A percentile compares a stretch with the other conserved stretches of the same genome.
phyloP scores from a whole-genome alignment of 345 rosid genomes.

The Gossypium longicalyx region DNA sequence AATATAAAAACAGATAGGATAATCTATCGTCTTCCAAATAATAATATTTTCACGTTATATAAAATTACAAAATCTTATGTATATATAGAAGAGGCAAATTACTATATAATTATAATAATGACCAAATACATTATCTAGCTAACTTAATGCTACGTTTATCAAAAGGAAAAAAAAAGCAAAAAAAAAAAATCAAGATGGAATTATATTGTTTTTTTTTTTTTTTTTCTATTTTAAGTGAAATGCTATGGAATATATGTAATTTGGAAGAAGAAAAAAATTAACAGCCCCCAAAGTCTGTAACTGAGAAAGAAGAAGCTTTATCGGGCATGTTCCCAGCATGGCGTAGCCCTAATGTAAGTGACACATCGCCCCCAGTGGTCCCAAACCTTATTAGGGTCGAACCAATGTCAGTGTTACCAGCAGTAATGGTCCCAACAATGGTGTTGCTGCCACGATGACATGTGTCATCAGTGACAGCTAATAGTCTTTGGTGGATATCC shows the following conservation, averaged over 20 bases:
- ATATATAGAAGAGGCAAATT: too few species aligned
- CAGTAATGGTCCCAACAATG: conserved; percentile 35
- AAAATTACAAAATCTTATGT: too few species aligned
- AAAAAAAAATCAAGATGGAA: conserved; percentile 8
- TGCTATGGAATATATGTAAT: conserved; percentile 10
- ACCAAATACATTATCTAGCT: conserved; percentile 24
- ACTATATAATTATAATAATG: conserved; percentile 25
- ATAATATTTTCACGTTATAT: too few species aligned
- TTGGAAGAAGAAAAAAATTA: conserved; percentile 20
- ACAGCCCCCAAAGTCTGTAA: conserved; percentile 69
- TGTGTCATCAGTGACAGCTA: conserved; percentile 26
- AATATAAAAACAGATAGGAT: too few species aligned
- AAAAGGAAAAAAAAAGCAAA: neutral
- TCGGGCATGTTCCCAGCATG: conserved; percentile 80
- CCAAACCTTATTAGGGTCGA: conserved; percentile 67
- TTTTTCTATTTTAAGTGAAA: conserved; percentile 11
- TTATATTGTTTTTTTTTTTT: neutral
- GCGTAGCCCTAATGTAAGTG: conserved; percentile 92
- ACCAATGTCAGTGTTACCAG: conserved; percentile 36
- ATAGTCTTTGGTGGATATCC: conserved; percentile 14
- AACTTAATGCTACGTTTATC: conserved; percentile 24
- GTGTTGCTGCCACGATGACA: conserved; percentile 35
- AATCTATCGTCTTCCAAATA: too few species aligned
- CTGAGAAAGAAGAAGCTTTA: conserved; percentile 56
- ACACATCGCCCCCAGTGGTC: conserved; percentile 77